Conservation (phyloP, 192 early-diverging fungal genomes). For the Coemansia interrupta region DNA sequence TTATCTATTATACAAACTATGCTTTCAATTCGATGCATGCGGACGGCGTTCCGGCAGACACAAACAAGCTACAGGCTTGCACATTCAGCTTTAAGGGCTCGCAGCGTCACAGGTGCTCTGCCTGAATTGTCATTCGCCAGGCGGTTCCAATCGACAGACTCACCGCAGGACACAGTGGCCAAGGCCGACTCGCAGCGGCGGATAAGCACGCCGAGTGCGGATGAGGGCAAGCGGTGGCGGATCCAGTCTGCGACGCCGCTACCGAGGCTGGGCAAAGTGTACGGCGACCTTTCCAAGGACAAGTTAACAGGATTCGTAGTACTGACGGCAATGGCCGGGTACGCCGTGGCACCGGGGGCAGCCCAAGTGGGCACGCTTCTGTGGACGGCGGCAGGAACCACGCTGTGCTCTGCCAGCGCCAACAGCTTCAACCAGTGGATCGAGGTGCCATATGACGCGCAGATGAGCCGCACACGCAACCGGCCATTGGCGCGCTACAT, state of each 20-base stretch:
- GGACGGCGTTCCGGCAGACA: no score
- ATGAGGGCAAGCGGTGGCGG: slow-evolving; percentile 16
- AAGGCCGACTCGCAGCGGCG: neutral
- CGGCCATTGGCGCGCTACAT: slow-evolving; percentile 78
- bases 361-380: slow-evolving; percentile 60
- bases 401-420: slow-evolving; percentile 81
- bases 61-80: no score
- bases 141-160: neutral
- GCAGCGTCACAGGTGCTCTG: no score
- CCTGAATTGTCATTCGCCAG: no score
- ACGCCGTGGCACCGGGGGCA: slow-evolving; percentile 83
- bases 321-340: slow-evolving; percentile 91
- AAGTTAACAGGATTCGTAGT: slow-evolving; percentile 86
- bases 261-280: slow-evolving; percentile 25
- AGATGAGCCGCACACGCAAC: slow-evolving; percentile 92
- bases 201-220: no score
- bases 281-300: slow-evolving; percentile 79
- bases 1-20: no score
- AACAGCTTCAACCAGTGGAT: slow-evolving; percentile 97
- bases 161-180: neutral
- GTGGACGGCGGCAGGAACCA: slow-evolving; percentile 80
- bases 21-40: no score
- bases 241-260: slow-evolving; percentile 21
- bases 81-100: no score
- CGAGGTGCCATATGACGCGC: slow-evolving; percentile 92